These are phyloP conservation scores for Coemansia sp. DNA, from an alignment of 192 early-diverging fungal species.

Conservation along the genomic window DNA sequence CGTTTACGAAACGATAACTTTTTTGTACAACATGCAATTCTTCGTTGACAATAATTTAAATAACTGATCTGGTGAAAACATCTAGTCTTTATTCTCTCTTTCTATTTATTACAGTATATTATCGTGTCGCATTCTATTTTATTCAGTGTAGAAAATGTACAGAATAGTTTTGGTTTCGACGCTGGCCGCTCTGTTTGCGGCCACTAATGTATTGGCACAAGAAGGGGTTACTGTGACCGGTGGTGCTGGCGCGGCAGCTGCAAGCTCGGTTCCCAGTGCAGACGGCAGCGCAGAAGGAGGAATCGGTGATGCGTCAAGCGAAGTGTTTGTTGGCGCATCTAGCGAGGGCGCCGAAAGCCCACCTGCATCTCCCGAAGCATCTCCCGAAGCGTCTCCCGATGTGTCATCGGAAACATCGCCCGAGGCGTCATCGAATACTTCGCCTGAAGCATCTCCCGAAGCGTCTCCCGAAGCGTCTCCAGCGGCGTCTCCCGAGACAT, in stretches of 20 bases:
- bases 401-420: neutral
- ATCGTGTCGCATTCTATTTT: neutral
- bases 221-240: neutral
- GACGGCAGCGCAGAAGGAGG: neutral
- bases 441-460: too few species aligned
- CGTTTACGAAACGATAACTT: too few species aligned
- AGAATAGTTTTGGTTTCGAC: neutral
- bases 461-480: neutral
- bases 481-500: neutral
- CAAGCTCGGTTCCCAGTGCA: neutral
- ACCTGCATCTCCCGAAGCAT: neutral
- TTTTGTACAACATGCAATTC: too few species aligned
- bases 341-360: neutral
- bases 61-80: too few species aligned
- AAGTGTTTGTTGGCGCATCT: neutral
- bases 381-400: too few species aligned
- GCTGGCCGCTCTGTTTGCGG: neutral
- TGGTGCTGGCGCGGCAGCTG: neutral
- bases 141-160: neutral
- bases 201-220: conserved; percentile 4
- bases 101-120: neutral
- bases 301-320: conserved; percentile 2
- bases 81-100: neutral
- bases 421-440: neutral
- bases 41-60: too few species aligned